These are phyloP conservation scores for Trichoderma polysporum DNA, from an alignment of 2,329 filamentous ascomycete genomes.

Conservation along the genomic window DNA sequence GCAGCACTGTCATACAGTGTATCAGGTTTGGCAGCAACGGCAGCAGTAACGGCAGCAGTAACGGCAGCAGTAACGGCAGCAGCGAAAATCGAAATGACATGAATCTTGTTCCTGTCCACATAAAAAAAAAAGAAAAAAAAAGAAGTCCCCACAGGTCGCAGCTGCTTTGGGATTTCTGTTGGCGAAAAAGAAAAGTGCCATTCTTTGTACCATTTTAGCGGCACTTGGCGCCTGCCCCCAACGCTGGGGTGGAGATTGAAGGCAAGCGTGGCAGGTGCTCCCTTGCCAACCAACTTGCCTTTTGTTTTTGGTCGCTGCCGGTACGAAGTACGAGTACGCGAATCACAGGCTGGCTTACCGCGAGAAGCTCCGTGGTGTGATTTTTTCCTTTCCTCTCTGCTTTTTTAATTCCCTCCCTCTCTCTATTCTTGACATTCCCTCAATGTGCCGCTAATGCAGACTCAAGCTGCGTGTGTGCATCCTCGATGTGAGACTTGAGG, in stretches of 20 bases:
- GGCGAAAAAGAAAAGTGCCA: neutral
- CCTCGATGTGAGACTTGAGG: neutral
- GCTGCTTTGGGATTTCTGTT: neutral
- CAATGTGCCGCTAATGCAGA: neutral
- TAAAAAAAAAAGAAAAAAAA: neutral
- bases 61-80: neutral
- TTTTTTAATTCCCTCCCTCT: neutral
- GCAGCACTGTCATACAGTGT: neutral
- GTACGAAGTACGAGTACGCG: neutral
- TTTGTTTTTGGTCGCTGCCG: no score
- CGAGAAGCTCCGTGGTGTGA: neutral
- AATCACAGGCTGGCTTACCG: slow-evolving; percentile 6
- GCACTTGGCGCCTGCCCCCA: neutral
- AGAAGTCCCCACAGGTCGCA: neutral
- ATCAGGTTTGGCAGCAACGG: neutral
- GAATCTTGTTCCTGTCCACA: neutral
- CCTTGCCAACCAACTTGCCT: no score
- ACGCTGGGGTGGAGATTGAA: neutral
- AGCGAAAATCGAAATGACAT: neutral
- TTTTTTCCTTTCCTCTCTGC: neutral
- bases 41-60: neutral
- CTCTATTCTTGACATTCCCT: neutral
- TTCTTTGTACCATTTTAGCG: neutral
- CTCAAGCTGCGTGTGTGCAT: neutral
- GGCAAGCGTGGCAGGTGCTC: neutral